A percentile compares a stretch with the other conserved stretches of the same genome.
Evolutionary conservation across 768 basidiomycete genomes (phyloP).

Genomic region (Lactarius hengduanensis): DNA sequence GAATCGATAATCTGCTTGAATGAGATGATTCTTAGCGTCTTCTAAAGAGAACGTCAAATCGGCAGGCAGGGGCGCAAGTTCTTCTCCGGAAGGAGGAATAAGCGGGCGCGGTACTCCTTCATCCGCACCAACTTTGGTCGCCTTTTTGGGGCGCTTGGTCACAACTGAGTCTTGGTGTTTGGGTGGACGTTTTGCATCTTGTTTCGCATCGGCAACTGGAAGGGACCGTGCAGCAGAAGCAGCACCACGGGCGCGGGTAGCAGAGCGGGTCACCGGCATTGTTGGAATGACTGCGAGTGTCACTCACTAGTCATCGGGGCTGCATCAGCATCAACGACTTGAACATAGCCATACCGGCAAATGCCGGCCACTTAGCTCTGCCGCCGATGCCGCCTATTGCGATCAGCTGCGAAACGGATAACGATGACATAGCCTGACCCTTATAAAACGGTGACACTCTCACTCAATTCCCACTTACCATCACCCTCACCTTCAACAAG

Average conservation of each 20-base stretch:
- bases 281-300: background rate
- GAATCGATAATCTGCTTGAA: constrained; percentile 67
- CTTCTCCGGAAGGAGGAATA: constrained; percentile 9
- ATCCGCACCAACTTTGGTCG: constrained; percentile 11
- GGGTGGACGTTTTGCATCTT: constrained; percentile 6
- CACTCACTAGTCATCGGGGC: background rate
- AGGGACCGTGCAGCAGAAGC: background rate
- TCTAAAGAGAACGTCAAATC: constrained; percentile 74
- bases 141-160: constrained; percentile 18
- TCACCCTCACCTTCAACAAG: background rate
- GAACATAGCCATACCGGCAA: constrained; percentile 10
- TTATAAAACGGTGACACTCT: background rate
- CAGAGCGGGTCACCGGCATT: constrained; percentile 34
- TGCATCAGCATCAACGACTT: background rate
- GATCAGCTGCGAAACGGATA: background rate
- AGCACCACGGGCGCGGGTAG: constrained; percentile 22
- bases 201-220: constrained; percentile 8
- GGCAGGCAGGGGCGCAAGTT: constrained; percentile 54
- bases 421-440: background rate
- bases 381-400: background rate
- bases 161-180: constrained; percentile 12
- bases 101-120: constrained; percentile 1
- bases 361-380: background rate
- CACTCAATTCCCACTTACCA: background rate
- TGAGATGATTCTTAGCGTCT: constrained; percentile 71